Base-by-base conservation (phyloP, 768 basidiomycete species). In the Saitozyma sp. region DNA sequence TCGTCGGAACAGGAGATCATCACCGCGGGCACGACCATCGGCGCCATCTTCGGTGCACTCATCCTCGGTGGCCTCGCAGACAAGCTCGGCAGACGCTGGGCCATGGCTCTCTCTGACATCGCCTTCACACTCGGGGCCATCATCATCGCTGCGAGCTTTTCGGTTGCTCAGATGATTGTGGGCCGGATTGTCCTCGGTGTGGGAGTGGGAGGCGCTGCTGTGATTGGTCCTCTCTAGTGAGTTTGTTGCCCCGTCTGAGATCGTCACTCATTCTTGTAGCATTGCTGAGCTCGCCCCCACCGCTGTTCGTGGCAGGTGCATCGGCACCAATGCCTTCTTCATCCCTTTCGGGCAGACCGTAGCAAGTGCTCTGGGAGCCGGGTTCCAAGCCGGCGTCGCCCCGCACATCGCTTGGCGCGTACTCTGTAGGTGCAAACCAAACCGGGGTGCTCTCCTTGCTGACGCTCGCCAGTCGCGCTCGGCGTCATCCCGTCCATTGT, bases 161-260 rank as follows among this genome's bases (percentile, higher is more conserved):
- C 61, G 19, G n/a, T 63, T 9, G 50, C 54, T 51, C 68, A 69
- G 37, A 60, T 69, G 20, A 63, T 66, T 46, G 59, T 69, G 19
- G 68, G 68, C 39, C 58, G 68, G 4, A n/a, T 69, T 0, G 51
- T 69, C 9, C 58, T 69, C n/a, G 68, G 64, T 43, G 56, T 69
- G 50, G 68, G 68, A 8, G 64, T 66, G 16, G 68, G 68, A 16
- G 29, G 29, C 5, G 29, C 29, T 29, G 29, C 29, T 2, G 29
- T 29, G 29, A 29, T 29, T 29, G 29, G 29, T 2, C 29, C 29
- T 29, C 29, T 29, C 29, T 29, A 29, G 29, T 29, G 29, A 29
- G 29, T 29, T 5, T 29, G 29, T 2, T 2, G 2, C 29, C 29
- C 29, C 29, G 29, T 29, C 29, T 5, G 29, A 2, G 29, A 5